phyloP scores from a whole-genome alignment of 345 rosid genomes.

The Euphorbia tirucalli region DNA sequence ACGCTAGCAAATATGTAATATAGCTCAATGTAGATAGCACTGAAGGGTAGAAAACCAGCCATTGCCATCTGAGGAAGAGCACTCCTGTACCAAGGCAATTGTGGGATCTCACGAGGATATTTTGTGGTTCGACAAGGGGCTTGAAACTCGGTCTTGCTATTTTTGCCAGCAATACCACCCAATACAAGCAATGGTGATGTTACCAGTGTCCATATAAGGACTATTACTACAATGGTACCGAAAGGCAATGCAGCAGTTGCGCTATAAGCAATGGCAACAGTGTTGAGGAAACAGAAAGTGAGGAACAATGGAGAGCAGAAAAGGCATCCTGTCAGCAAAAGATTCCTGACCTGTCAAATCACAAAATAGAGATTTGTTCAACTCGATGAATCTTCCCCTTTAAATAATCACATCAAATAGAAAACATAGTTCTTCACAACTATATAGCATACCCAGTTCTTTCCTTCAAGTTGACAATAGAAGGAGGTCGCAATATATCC shows the following conservation, averaged over 20 bases:
- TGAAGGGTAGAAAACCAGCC: conserved; percentile 35
- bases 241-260: conserved; percentile 38
- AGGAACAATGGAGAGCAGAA: conserved; percentile 33
- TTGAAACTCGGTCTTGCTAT: conserved; percentile 35
- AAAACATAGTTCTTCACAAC: neutral
- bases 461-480: conserved; percentile 34
- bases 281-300: conserved; percentile 32
- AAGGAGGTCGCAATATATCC: conserved; percentile 33
- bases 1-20: conserved; percentile 38
- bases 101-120: conserved; percentile 35
- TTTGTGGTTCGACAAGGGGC: conserved; percentile 33
- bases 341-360: conserved; percentile 28
- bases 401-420: neutral
- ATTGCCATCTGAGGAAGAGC: conserved; percentile 35
- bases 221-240: conserved; percentile 30
- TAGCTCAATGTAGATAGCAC: conserved; percentile 35
- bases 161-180: conserved; percentile 35
- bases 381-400: neutral
- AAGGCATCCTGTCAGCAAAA: conserved; percentile 27
- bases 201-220: conserved; percentile 31
- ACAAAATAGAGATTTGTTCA: neutral
- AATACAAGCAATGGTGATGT: conserved; percentile 30
- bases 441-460: conserved; percentile 25
- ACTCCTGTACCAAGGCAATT: conserved; percentile 33
- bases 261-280: conserved; percentile 30